Evolutionary conservation across 805 yeast genomes (phyloP).

Genomic region (Tetrapisispora nanseiensis): DNA sequence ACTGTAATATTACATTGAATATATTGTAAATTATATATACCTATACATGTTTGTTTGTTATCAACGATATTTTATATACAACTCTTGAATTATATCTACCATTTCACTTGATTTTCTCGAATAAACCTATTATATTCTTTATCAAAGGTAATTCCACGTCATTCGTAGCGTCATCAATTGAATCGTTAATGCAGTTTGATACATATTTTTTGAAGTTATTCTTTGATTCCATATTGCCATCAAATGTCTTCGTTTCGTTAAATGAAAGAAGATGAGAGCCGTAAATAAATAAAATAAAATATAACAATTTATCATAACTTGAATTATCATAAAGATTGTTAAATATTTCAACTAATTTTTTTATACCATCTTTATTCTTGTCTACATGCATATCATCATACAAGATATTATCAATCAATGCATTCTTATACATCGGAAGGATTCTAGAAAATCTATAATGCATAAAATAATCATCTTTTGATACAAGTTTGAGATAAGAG

Average conservation of each 20-base stretch:
- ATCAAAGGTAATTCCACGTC: slow-evolving; percentile 23
- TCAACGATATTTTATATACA: too few relatives aligned
- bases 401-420: slow-evolving; percentile 8
- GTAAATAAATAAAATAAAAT: slow-evolving; percentile 18
- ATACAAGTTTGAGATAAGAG: slow-evolving; percentile 10
- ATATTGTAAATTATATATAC: neutral
- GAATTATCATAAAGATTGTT: slow-evolving; percentile 13
- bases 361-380: too few relatives aligned
- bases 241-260: neutral
- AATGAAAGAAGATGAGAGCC: slow-evolving; percentile 18
- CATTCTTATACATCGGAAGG: slow-evolving; percentile 13
- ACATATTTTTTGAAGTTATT: slow-evolving; percentile 10
- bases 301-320: slow-evolving; percentile 15
- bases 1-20: neutral
- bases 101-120: slow-evolving; percentile 9
- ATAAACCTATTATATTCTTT: slow-evolving; percentile 15
- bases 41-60: too few relatives aligned
- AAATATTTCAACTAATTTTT: slow-evolving; percentile 17
- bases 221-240: slow-evolving; percentile 1
- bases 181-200: slow-evolving; percentile 16
- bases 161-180: slow-evolving; percentile 12
- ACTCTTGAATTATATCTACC: too few relatives aligned
- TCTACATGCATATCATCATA: too few relatives aligned
- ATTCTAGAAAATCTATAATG: slow-evolving; percentile 17
- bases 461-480: slow-evolving; percentile 15